Conservation (phyloP, 768 basidiomycete species). For the Tubosaeta sp. region DNA sequence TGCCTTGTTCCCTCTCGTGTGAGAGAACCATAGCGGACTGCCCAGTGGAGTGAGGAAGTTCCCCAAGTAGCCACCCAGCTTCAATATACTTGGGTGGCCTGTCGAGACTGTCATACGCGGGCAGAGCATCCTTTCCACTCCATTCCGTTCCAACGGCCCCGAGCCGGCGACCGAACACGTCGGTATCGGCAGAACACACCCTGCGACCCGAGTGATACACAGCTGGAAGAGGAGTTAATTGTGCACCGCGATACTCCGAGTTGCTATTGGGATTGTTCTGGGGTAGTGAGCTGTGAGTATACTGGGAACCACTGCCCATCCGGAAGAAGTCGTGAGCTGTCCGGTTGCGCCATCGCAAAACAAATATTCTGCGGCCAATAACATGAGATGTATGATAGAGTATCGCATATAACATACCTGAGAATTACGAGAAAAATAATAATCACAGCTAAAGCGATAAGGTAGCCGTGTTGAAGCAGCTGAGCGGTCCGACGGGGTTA, state of each 20-base stretch:
- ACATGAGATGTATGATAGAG: slow-evolving; percentile 2
- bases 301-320: neutral
- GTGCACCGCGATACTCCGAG: slow-evolving; percentile 13
- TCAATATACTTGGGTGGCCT: slow-evolving; percentile 46
- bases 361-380: slow-evolving; percentile 10
- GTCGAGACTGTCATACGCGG: slow-evolving; percentile 43
- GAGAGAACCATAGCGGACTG: neutral
- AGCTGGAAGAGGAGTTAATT: slow-evolving; percentile 19
- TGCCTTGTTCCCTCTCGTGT: slow-evolving; percentile 1
- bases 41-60: neutral
- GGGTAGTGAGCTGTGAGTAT: slow-evolving; percentile 3
- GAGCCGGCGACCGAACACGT: slow-evolving; percentile 38
- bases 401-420: slow-evolving; percentile 13
- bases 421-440: slow-evolving; percentile 14
- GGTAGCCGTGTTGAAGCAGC: slow-evolving; percentile 23
- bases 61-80: slow-evolving; percentile 3
- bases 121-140: slow-evolving; percentile 43
- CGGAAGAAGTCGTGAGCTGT: slow-evolving; percentile 20
- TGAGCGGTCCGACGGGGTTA: neutral
- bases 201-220: slow-evolving; percentile 20
- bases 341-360: slow-evolving; percentile 23
- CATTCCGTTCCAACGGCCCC: slow-evolving; percentile 29
- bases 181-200: slow-evolving; percentile 35
- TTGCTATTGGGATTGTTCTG: neutral
- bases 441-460: slow-evolving; percentile 15